Evolutionary conservation across 495 filamentous ascomycete species (phyloP).

Genomic region (Hypomontagnella monticulosa): DNA sequence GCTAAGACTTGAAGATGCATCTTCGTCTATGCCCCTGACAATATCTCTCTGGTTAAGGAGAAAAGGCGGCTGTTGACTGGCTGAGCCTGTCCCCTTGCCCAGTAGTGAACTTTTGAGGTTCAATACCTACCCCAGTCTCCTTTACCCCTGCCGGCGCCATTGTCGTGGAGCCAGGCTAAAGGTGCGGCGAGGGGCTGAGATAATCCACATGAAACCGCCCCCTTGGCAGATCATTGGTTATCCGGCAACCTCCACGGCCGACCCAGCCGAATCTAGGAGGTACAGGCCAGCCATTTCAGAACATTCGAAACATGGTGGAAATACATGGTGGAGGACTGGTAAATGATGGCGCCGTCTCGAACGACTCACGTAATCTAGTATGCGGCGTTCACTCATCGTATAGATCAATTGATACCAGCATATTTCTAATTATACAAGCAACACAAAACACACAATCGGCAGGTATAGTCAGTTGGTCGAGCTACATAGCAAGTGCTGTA

Average conservation of each 20-base stretch:
- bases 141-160: constrained; percentile 28
- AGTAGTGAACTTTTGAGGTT: constrained; percentile 23
- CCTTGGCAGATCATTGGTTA: constrained; percentile 34
- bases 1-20: constrained; percentile 41
- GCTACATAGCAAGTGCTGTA: not conserved
- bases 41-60: constrained; percentile 33
- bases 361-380: constrained; percentile 8
- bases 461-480: too few species aligned
- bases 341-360: constrained; percentile 16
- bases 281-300: constrained; percentile 25
- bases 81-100: constrained; percentile 20
- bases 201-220: constrained; percentile 39
- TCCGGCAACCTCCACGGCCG: constrained; percentile 18
- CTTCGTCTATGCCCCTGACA: constrained; percentile 33
- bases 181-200: constrained; percentile 19
- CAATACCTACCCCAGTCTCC: constrained; percentile 31
- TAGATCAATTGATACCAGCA: too few species aligned
- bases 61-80: constrained; percentile 31
- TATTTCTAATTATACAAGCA: too few species aligned
- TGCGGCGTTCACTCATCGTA: not conserved
- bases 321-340: constrained; percentile 9
- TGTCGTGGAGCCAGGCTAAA: constrained; percentile 26
- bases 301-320: constrained; percentile 39
- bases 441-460: too few species aligned
- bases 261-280: constrained; percentile 12